Evolutionary conservation across 805 yeast species (phyloP).

Genomic region (Dipodascopsis uninucleata): DNA sequence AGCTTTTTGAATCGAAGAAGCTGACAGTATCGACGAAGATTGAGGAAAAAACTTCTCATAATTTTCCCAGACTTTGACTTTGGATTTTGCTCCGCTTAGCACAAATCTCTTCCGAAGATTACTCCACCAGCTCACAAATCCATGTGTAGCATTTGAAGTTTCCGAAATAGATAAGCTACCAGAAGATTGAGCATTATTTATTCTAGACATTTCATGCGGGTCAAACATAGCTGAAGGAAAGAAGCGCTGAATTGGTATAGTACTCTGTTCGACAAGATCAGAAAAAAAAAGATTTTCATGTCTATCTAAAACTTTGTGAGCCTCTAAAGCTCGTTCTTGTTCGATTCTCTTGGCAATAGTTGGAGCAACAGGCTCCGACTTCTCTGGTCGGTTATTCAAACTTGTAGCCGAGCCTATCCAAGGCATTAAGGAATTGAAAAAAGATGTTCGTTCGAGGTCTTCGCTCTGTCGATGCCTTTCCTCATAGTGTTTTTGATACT

Average conservation of each 20-base stretch:
- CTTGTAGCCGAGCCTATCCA: too few species aligned
- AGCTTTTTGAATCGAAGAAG: not conserved
- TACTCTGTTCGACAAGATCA: conserved; percentile 22
- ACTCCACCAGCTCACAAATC: conserved; percentile 17
- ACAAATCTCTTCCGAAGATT: conserved; percentile 12
- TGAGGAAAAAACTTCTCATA: conserved; percentile 9
- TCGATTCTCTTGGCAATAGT: conserved; percentile 16
- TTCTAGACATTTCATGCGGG: too few species aligned
- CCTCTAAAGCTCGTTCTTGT: conserved; percentile 11
- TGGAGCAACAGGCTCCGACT: too few species aligned
- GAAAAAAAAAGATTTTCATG: conserved; percentile 21
- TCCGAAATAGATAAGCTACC: conserved; percentile 2
- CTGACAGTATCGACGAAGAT: not conserved
- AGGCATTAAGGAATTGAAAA: too few species aligned
- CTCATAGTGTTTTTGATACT: too few species aligned
- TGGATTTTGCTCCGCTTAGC: conserved; percentile 7
- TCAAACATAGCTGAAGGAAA: too few species aligned
- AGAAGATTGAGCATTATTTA: conserved; percentile 1
- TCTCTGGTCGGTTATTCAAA: too few species aligned
- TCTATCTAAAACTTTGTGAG: conserved; percentile 8
- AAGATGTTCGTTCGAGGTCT: too few species aligned
- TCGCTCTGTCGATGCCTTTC: too few species aligned
- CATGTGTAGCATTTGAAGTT: not conserved
- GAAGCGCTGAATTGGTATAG: conserved; percentile 20
- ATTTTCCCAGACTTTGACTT: conserved; percentile 23